A percentile compares a stretch with the other conserved stretches of the same genome.
Conservation (phyloP, 1,284 basidiomycete genomes). For the Leccinum fuscescens region DNA sequence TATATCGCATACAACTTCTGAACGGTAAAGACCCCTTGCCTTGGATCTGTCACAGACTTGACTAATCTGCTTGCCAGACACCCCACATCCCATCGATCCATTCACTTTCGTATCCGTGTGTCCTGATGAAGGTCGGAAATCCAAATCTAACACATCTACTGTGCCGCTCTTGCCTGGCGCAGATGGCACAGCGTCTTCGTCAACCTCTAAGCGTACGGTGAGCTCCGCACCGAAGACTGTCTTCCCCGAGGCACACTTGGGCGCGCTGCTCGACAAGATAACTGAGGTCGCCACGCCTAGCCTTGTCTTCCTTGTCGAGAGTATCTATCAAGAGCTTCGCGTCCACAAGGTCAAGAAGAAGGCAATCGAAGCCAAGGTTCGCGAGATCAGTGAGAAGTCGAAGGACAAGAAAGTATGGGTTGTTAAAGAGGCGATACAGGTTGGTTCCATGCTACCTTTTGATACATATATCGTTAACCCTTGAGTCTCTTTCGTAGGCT, state of each 20-base stretch:
- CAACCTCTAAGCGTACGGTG: slow-evolving; percentile 38
- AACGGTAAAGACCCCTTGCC: slow-evolving; percentile 52
- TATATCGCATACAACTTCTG: slow-evolving; percentile 72
- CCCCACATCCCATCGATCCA: slow-evolving; percentile 71
- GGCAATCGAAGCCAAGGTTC: slow-evolving; percentile 75
- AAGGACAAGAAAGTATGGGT: slow-evolving; percentile 70
- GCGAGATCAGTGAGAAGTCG: slow-evolving; percentile 70
- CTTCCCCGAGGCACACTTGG: slow-evolving; percentile 67
- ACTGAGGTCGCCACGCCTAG: slow-evolving; percentile 53
- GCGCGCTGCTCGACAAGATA: slow-evolving; percentile 58
- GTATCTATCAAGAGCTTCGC: slow-evolving; percentile 66
- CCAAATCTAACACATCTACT: slow-evolving; percentile 32
- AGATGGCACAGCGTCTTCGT: slow-evolving; percentile 10
- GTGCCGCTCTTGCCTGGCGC: slow-evolving; percentile 41
- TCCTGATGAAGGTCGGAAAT: slow-evolving; percentile 36
- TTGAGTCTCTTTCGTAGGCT: slow-evolving; percentile 11
- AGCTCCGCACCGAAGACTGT: slow-evolving; percentile 47
- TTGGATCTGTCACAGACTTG: background rate
- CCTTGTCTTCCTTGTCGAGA: slow-evolving; percentile 66
- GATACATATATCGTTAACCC: background rate
- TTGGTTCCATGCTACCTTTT: slow-evolving; percentile 16
- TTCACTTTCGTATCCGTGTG: slow-evolving; percentile 66
- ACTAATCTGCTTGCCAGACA: slow-evolving; percentile 47
- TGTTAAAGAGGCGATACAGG: slow-evolving; percentile 47
- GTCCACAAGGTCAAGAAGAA: slow-evolving; percentile 74